These are phyloP conservation scores for Cryptococcus sp. DNA, from an alignment of 1,284 basidiomycete species.

Conservation along the genomic window DNA sequence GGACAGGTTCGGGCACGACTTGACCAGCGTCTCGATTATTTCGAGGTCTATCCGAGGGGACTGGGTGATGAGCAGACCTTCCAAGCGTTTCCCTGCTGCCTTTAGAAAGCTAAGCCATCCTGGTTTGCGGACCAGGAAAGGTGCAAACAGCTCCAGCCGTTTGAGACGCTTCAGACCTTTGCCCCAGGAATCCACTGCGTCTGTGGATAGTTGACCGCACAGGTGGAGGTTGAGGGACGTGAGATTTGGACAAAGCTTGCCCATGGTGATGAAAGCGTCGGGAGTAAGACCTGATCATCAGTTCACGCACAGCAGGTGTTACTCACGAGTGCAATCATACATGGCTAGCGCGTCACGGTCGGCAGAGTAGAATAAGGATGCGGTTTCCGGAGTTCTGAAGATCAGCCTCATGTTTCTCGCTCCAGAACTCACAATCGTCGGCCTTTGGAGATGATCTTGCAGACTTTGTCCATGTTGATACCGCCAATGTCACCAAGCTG, in stretches of 20 bases:
- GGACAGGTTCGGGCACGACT: conserved; percentile 63
- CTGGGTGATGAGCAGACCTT: conserved; percentile 76
- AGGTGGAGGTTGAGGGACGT: conserved; percentile 74
- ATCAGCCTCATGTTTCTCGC: neutral
- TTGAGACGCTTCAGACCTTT: conserved; percentile 66
- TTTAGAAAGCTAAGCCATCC: conserved; percentile 79
- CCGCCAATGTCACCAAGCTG: conserved; percentile 82
- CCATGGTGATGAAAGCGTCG: conserved; percentile 66
- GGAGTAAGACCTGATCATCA: conserved; percentile 63
- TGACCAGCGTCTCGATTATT: conserved; percentile 66
- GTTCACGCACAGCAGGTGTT: neutral
- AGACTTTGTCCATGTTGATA: conserved; percentile 76
- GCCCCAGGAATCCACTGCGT: conserved; percentile 67
- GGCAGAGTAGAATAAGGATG: conserved; percentile 77
- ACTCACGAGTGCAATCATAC: conserved; percentile 88
- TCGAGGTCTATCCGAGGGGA: conserved; percentile 82
- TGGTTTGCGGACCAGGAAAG: conserved; percentile 76
- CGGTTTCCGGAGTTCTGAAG: conserved; percentile 69
- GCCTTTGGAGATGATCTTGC: conserved; percentile 82
- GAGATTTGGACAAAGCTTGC: conserved; percentile 77
- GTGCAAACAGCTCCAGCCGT: conserved; percentile 79
- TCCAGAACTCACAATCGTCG: conserved; percentile 70
- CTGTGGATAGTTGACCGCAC: conserved; percentile 80
- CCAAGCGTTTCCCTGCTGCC: conserved; percentile 62
- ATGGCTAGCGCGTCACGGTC: conserved; percentile 69